A percentile compares a stretch with the other conserved stretches of the same genome.
phyloP scores from a whole-genome alignment of 169 alveolate species.

The Blepharisma undulans region DNA sequence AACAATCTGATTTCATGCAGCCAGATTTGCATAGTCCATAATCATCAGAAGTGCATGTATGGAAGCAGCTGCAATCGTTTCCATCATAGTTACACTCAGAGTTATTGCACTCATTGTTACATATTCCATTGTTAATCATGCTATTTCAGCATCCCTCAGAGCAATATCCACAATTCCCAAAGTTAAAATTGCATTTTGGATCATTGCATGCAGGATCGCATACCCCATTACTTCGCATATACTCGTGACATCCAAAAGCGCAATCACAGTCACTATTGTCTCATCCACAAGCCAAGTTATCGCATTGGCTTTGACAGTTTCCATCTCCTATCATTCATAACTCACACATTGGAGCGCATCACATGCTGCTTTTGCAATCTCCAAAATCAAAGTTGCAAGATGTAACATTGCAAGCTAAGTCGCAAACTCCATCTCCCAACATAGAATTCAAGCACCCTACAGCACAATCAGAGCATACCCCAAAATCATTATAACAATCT shows the following conservation, averaged over 20 bases:
- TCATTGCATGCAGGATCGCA: not conserved
- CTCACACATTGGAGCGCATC: not conserved
- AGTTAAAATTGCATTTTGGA: not conserved
- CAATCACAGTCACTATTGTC: not conserved
- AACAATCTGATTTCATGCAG: not conserved
- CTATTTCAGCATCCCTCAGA: not conserved
- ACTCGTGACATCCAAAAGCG: not conserved
- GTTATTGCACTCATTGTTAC: not conserved
- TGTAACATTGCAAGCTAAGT: not conserved
- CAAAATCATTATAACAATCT: not conserved
- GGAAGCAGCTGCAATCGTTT: not conserved
- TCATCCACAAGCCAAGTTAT: not conserved
- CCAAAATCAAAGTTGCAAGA: constrained; percentile 4
- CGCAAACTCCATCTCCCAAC: not conserved
- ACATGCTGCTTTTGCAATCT: not conserved
- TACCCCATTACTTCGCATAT: not conserved
- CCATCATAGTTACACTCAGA: constrained; percentile 24
- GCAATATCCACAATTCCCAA: not conserved
- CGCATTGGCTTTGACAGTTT: not conserved
- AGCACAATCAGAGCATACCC: not conserved
- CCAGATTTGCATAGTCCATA: not conserved
- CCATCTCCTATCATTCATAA: not conserved
- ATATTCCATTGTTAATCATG: not conserved
- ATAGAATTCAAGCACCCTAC: not conserved
- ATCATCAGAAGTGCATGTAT: not conserved